A percentile compares a stretch with the other conserved stretches of the same genome.
Evolutionary conservation across 1,284 basidiomycete genomes (phyloP).

Genomic region (Papiliotrema fonsecae): DNA sequence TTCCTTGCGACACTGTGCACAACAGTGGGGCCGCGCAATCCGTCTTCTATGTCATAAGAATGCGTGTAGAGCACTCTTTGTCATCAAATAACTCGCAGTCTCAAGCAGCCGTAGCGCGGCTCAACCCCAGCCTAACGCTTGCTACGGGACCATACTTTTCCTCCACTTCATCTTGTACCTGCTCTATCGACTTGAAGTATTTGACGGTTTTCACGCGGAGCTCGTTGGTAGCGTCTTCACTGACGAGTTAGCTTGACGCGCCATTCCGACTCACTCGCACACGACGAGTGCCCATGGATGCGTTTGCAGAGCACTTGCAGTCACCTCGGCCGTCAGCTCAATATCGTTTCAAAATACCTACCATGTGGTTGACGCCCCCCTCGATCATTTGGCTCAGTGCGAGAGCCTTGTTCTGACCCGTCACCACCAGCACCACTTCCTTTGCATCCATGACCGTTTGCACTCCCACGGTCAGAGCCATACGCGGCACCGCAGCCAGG

Average conservation of each 20-base stretch:
- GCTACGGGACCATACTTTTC: too few relatives aligned
- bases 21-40: too few relatives aligned
- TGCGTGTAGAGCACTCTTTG: too few relatives aligned
- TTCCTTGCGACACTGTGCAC: too few relatives aligned
- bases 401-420: constrained; percentile 76
- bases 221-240: constrained; percentile 51
- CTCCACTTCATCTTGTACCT: constrained; percentile 75
- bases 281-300: constrained; percentile 84
- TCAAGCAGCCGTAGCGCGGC: too few relatives aligned
- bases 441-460: constrained; percentile 75
- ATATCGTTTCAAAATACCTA: too few relatives aligned
- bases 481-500: constrained; percentile 69
- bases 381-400: constrained; percentile 84
- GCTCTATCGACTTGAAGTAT: constrained; percentile 85
- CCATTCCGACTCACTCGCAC: constrained; percentile 53
- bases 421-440: constrained; percentile 81
- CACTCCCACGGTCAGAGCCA: constrained; percentile 87
- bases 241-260: not conserved
- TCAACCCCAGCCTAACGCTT: too few relatives aligned
- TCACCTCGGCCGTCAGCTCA: too few relatives aligned
- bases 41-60: too few relatives aligned
- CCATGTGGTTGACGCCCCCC: constrained; percentile 84
- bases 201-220: constrained; percentile 79
- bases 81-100: too few relatives aligned
- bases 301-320: constrained; percentile 72